Evolutionary conservation across 1,139 yeast species (phyloP).

Genomic region (Kodamaea derodonti): DNA sequence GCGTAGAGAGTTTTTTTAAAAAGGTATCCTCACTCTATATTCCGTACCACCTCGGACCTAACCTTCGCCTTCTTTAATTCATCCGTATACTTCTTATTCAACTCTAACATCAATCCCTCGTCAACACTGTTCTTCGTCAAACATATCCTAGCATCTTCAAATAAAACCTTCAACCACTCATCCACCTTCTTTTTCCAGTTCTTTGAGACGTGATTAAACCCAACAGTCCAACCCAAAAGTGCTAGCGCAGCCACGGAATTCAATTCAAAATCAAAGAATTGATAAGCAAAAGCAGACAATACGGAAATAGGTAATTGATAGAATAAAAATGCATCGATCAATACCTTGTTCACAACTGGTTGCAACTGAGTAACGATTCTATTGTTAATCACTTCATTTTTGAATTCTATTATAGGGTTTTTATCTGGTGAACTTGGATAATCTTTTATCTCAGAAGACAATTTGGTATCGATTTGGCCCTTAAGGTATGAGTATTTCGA

Average conservation of each 20-base stretch:
- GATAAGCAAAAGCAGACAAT: constrained; percentile 29
- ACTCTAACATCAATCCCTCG: constrained; percentile 32
- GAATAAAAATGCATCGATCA: constrained; percentile 29
- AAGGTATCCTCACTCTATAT: too few relatives aligned
- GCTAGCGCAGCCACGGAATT: constrained; percentile 35
- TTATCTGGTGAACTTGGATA: background rate
- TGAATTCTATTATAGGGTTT: constrained; percentile 34
- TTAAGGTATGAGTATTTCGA: constrained; percentile 36
- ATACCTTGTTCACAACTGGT: constrained; percentile 31
- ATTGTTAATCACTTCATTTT: constrained; percentile 25
- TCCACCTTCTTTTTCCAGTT: constrained; percentile 31
- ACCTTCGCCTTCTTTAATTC: constrained; percentile 17
- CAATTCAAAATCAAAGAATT: constrained; percentile 31
- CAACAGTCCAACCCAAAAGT: constrained; percentile 40
- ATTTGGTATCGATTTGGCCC: constrained; percentile 29
- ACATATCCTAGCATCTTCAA: constrained; percentile 34
- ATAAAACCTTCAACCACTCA: constrained; percentile 28
- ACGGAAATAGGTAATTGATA: constrained; percentile 41
- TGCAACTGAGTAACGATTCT: constrained; percentile 33
- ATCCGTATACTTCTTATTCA: constrained; percentile 21
- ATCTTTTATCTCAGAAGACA: constrained; percentile 4
- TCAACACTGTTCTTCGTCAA: constrained; percentile 36
- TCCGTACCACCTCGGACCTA: constrained; percentile 11
- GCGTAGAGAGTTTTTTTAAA: too few relatives aligned
- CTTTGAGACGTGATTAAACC: constrained; percentile 42